Base-by-base conservation (phyloP, 2,329 filamentous ascomycete genomes). In the Calonectria multiphialidica region DNA sequence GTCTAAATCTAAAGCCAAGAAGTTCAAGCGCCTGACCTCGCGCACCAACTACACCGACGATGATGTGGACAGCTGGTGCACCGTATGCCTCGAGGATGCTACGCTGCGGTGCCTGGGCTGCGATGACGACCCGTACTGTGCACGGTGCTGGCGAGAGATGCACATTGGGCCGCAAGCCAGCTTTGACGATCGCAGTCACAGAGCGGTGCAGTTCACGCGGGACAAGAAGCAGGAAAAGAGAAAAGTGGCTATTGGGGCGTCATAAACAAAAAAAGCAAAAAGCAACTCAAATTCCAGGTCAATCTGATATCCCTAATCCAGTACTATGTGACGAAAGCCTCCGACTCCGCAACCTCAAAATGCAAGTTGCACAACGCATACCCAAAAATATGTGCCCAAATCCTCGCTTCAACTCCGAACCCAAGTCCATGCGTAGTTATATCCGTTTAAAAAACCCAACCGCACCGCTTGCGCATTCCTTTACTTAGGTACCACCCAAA, bases 81-180 rank as follows among this genome's bases (percentile, higher is more conserved):
- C 92, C 37, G 95, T 97, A 12, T 98, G 95, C 80, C 91, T 93
- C 57, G 94, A 95, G 71, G 93, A 97, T 79, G 94, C 93, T 0
- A 91, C 91, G 3, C 84, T 97, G 33, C 88, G 88, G 70, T 98
- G 95, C 80, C 80, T 92, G 0, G 94, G 93, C 3, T 98, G 95
- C 78, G 91, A 91, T 42, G 83, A 84, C 33, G 91, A 96, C 75
- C 86, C 95, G 47, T 97, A 96, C 81, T 98, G 95, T 81, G 86
- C 88, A 25, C 86, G 89, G 18, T 97, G 95, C 85, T 98, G 95
- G 95, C 89, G 88, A 71, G 94, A 96, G 79, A 95, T 95, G 82
- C 95, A 97, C 79, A 85, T 90, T 40, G 92, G 93, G 0, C 91
- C 92, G 1, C 86, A 87, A 53, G 94, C 93, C 0, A 91, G 91